Base-by-base conservation (phyloP, 768 basidiomycete genomes). In the Hirschioporus abietinus region DNA sequence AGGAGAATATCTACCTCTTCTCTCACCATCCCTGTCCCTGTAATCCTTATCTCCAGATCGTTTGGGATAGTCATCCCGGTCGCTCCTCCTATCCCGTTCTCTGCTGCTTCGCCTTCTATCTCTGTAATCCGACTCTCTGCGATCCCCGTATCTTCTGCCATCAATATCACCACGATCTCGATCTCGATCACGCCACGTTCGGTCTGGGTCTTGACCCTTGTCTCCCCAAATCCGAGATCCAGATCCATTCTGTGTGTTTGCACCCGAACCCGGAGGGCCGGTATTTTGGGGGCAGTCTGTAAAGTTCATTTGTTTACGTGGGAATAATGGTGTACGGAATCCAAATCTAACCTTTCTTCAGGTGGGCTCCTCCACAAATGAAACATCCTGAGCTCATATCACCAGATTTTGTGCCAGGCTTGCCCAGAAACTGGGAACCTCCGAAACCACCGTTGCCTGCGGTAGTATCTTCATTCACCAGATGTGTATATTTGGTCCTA, bases 401-500 rank as follows among this genome's bases (percentile, higher is more conserved):
- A 0, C 78, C 78, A 25, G 82, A 79, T 63, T 78, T 83, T 7
- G 88, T 88, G 35, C 87, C 88, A 57, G 81, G 74, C 72, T 84
- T 86, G 63, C 52, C 66, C 64, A 84, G 79, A 26, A 85, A 74
- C 0, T 79, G 84, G 5, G 72, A 72, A 7, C 87, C 89, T 30
- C 90, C 90, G 76, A 91, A 89, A 0, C 90, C 89, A 34, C 87
- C 89, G 62, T 73, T 79, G 15, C 75, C 68, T 25, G 69, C 78
- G 6, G 92, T 93, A 0, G 96, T 99, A 75, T 99, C 96, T 81
- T 99, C 93, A 72, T 96, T 96, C 42, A 94, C 78, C 69, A 99
- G 78, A 78, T 99, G 96, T 18, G 97, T 99, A 72, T 99, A 99
- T 79, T 99, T 96, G 34, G 93, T 95, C 60, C 91, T 88, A 74